Evolutionary conservation across 139 green algal species (phyloP).

Genomic region (Ettlia oleoabundans): DNA sequence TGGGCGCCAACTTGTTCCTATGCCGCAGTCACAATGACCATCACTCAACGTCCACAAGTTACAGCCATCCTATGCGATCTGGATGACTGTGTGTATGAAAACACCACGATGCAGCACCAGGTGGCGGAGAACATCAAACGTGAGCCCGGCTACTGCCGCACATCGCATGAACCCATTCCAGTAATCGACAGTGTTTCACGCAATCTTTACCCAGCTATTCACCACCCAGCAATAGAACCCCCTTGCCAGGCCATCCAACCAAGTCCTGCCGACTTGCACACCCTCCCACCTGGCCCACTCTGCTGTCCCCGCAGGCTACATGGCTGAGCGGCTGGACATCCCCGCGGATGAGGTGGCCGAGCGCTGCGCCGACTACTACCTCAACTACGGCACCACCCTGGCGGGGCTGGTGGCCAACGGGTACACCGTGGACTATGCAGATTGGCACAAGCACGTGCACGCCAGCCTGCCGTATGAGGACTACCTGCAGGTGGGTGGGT

Average conservation of each 20-base stretch:
- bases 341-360: conserved; percentile 51
- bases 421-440: conserved; percentile 72
- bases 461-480: conserved; percentile 64
- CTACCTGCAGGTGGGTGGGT: conserved; percentile 39
- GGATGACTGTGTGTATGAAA: conserved; percentile 69
- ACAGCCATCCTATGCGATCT: conserved; percentile 61
- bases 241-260: too few relatives aligned
- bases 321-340: conserved; percentile 63
- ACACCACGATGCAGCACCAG: conserved; percentile 42
- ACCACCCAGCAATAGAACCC: too few relatives aligned
- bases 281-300: background rate
- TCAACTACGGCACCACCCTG: conserved; percentile 73
- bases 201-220: too few relatives aligned
- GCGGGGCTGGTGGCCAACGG: conserved; percentile 64
- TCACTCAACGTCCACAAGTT: conserved; percentile 17
- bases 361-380: conserved; percentile 61
- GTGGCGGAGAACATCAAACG: conserved; percentile 62
- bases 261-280: background rate
- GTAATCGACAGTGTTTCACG: too few relatives aligned
- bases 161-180: too few relatives aligned
- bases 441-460: conserved; percentile 80
- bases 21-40: background rate
- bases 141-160: background rate
- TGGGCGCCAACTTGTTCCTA: background rate
- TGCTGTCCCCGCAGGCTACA: conserved; percentile 70